Evolutionary conservation across 805 yeast species (phyloP).

Genomic region (Saccharomyces eubayanus): DNA sequence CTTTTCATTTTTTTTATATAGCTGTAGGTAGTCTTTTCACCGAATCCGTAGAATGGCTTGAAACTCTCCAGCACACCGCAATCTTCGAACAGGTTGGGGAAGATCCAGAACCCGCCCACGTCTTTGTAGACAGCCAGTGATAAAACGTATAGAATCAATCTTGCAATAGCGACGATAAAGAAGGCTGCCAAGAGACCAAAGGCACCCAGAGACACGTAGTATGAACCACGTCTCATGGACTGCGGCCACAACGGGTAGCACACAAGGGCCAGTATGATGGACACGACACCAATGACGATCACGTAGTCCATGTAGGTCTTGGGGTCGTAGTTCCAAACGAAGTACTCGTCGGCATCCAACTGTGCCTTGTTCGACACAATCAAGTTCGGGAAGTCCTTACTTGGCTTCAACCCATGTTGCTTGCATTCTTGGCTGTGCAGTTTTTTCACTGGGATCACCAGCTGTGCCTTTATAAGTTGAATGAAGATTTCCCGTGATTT

Average conservation of each 20-base stretch:
- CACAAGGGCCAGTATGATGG: conserved; percentile 57
- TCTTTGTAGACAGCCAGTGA: conserved; percentile 26
- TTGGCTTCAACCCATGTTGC: conserved; percentile 53
- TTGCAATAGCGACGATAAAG: conserved; percentile 68
- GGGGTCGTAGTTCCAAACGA: conserved; percentile 74
- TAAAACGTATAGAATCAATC: conserved; percentile 58
- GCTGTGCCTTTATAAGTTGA: conserved; percentile 58
- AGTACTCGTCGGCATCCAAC: conserved; percentile 60
- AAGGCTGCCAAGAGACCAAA: conserved; percentile 67
- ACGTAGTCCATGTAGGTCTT: conserved; percentile 42
- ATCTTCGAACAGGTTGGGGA: conserved; percentile 92
- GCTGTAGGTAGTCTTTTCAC: conserved; percentile 35
- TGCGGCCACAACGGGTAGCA: conserved; percentile 94
- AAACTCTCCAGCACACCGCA: conserved; percentile 91
- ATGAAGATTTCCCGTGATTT: conserved; percentile 59
- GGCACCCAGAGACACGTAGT: conserved; percentile 75
- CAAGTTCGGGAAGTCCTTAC: conserved; percentile 55
- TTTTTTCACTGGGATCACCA: conserved; percentile 70
- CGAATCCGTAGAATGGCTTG: conserved; percentile 82
- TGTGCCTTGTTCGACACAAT: conserved; percentile 49
- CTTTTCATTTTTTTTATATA: conserved; percentile 27
- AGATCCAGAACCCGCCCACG: conserved; percentile 84
- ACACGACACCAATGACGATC: conserved; percentile 37
- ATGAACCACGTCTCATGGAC: conserved; percentile 81
- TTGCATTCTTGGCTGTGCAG: conserved; percentile 60